These are phyloP conservation scores for Aspergillus pseudoviridinutans DNA, from an alignment of 2,329 filamentous ascomycete species.

Conservation along the genomic window DNA sequence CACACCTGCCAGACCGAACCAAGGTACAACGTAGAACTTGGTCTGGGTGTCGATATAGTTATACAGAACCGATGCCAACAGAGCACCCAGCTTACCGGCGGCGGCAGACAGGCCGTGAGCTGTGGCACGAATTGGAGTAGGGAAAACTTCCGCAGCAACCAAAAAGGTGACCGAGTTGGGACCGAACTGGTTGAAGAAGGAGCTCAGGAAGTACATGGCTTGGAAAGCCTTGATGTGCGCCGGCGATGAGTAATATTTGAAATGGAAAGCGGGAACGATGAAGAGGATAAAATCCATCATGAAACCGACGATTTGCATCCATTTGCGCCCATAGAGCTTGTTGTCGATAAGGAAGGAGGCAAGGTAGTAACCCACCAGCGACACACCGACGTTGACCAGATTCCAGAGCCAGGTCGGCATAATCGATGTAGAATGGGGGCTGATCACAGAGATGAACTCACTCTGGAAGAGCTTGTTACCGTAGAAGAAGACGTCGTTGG, in stretches of 20 bases:
- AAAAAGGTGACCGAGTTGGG: conserved; percentile 97
- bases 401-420: conserved; percentile 91
- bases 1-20: conserved; percentile 89
- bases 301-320: conserved; percentile 95
- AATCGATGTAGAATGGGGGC: conserved; percentile 63
- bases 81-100: conserved; percentile 80
- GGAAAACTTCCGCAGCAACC: conserved; percentile 93
- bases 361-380: conserved; percentile 81
- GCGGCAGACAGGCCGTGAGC: conserved; percentile 95
- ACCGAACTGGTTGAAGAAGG: conserved; percentile 98
- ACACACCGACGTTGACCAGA: conserved; percentile 83
- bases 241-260: conserved; percentile 71
- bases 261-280: conserved; percentile 84
- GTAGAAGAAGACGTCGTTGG: conserved; percentile 98
- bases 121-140: conserved; percentile 85
- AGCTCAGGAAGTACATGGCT: conserved; percentile 96
- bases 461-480: conserved; percentile 97
- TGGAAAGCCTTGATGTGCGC: conserved; percentile 83
- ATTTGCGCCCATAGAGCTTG: conserved; percentile 93
- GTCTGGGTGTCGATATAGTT: conserved; percentile 84
- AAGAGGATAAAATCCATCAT: conserved; percentile 91
- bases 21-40: conserved; percentile 90
- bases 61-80: conserved; percentile 83
- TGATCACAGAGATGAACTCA: conserved; percentile 82
- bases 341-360: conserved; percentile 89